A percentile compares a stretch with the other conserved stretches of the same genome.
Conservation (phyloP, 371 early-diverging fungal species). For the Dipsacomyces acuminosporus region DNA sequence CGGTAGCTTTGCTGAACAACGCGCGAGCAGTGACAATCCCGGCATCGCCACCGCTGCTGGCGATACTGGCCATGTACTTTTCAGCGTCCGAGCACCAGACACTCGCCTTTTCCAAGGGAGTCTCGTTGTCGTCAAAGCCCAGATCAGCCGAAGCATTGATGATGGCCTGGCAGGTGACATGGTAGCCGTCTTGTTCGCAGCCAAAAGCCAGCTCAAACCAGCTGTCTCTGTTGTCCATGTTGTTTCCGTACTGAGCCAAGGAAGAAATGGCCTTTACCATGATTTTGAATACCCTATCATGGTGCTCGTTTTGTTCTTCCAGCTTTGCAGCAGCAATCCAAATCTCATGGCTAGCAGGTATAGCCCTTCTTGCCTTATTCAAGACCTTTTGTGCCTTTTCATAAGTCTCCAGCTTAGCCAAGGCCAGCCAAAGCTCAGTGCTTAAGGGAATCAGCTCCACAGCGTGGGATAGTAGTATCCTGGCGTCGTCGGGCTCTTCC, state of each 20-base stretch:
- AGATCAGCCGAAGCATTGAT: conserved; percentile 72
- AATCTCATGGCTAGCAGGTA: conserved; percentile 88
- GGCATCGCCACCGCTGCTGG: too few species aligned
- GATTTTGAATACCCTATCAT: conserved; percentile 62
- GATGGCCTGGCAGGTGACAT: conserved; percentile 78
- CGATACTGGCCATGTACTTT: conserved; percentile 54
- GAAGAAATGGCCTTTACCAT: conserved; percentile 65
- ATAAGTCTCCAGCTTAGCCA: conserved; percentile 86
- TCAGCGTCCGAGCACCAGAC: conserved; percentile 94
- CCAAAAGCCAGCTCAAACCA: conserved; percentile 89
- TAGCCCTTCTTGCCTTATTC: conserved; percentile 78
- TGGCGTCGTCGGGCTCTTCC: conserved; percentile 91
- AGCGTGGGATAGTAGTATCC: conserved; percentile 83
- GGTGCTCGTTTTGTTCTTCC: conserved; percentile 78
- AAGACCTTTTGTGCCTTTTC: conserved; percentile 86
- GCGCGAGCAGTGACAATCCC: conserved; percentile 81
- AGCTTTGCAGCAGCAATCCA: conserved; percentile 94
- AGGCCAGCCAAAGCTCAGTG: conserved; percentile 91
- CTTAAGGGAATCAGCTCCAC: conserved; percentile 88
- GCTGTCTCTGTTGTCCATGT: conserved; percentile 73
- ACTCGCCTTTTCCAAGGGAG: conserved; percentile 67
- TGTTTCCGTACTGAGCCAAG: conserved; percentile 63
- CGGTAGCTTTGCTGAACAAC: conserved; percentile 79
- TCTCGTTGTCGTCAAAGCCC: conserved; percentile 60
- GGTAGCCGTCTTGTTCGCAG: conserved; percentile 76